Evolutionary conservation across 306 rosid genomes (phyloP).

Genomic region (Trifolium fragiferum): DNA sequence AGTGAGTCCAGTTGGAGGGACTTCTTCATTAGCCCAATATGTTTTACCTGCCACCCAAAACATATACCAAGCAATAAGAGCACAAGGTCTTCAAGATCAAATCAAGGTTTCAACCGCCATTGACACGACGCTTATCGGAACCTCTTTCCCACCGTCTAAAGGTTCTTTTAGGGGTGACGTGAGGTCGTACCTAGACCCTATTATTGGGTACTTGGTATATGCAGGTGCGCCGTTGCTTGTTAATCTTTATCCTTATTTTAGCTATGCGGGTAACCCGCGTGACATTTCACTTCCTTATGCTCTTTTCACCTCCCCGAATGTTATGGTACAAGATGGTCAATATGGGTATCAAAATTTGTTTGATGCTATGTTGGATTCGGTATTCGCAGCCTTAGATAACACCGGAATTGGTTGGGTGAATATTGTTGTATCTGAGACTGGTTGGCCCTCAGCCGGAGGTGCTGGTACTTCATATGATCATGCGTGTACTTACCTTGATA

Average conservation of each 20-base stretch:
- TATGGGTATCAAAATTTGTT: conserved; percentile 63
- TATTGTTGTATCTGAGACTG: conserved; percentile 73
- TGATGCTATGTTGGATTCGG: conserved; percentile 63
- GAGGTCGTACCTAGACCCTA: conserved; percentile 60
- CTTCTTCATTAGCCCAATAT: conserved; percentile 46
- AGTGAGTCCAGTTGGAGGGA: conserved; percentile 62
- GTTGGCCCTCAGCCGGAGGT: conserved; percentile 74
- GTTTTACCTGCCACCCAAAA: conserved; percentile 59
- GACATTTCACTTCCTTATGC: conserved; percentile 66
- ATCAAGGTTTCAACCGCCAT: conserved; percentile 72
- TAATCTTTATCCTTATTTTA: conserved; percentile 67
- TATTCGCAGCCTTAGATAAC: conserved; percentile 62
- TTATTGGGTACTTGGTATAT: conserved; percentile 56
- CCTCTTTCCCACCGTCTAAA: conserved; percentile 64
- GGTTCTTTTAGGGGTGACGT: conserved; percentile 65
- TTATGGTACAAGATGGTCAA: conserved; percentile 49
- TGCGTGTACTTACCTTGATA: conserved; percentile 53
- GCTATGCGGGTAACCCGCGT: conserved; percentile 48
- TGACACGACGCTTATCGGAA: conserved; percentile 64
- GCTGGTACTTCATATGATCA: conserved; percentile 51
- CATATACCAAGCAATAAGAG: conserved; percentile 54
- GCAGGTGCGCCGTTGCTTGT: conserved; percentile 63
- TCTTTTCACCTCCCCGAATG: conserved; percentile 58
- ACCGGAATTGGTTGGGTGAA: conserved; percentile 54
- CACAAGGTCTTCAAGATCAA: conserved; percentile 48